Evolutionary conservation across 2,329 filamentous ascomycete species (phyloP), one percentile per base, ranked within the genome.

Genomic region (Hymenoscyphus linearis): DNA sequence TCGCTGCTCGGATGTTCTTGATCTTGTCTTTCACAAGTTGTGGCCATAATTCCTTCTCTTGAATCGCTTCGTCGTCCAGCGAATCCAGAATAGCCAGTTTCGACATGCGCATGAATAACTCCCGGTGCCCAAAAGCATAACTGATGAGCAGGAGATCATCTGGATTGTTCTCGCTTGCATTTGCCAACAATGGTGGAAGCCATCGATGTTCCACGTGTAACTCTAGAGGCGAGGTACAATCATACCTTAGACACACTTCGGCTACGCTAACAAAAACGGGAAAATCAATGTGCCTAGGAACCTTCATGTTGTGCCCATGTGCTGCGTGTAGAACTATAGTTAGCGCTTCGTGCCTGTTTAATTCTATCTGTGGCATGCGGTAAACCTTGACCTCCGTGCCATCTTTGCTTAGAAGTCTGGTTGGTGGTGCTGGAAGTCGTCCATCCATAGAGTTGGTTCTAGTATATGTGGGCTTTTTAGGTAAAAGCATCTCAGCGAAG

Each of bases 121-220:
- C 71, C 10, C 78, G 73, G 16, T 78, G 67, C 3, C 81, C 80
- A 68, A 83, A 84, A 0, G 77, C 78, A 64, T 81, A 84, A 65
- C 78, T 80, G 54, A 84, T 81, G 16, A 82, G 71, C 56, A 84
- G 67, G 1, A 82, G 74, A 0, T 78, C 81, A 50, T 80, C 79
- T 0, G 79, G 75, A 74, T 80, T 79, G 50, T 78, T 75, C n/a
- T 80, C 77, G 2, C 53, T 57, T 1, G 74, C 76, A 1, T 76
- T 77, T 63, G 79, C 76, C 66, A 79, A 74, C 81, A 80, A 83
- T 52, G 79, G 75, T 1, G 79, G 80, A 18, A 84, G 66, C 81
- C 81, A 84, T 40, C 74, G 66, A 62, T 81, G 77, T 63, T 82
- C 80, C 4, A 83, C 80, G 7, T 77, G 67, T 4, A 79, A 64